Evolutionary conservation across 2,329 filamentous ascomycete genomes (phyloP), one percentile per base, ranked within the genome.

Genomic region (Aspergillus novofumigatus): DNA sequence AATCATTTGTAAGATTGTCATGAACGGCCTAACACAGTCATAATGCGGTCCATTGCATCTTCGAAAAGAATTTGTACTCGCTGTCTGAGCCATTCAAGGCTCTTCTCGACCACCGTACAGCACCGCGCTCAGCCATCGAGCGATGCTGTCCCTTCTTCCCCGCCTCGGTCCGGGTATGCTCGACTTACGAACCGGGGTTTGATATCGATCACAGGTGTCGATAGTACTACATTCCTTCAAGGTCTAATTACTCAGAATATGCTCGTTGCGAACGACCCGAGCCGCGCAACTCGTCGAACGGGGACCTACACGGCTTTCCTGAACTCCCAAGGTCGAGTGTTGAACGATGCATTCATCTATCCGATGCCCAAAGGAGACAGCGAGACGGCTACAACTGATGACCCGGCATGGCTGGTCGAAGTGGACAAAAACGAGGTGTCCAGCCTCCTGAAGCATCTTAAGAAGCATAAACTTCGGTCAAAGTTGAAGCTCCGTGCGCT

Each of bases 331-430:
- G 94, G 94, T 45, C 85, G 92, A 56, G 83, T 99, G 9, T 78
- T 97, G 47, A 85, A 93, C 77, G 94, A 99, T 76, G 89, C 92
- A 53, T 96, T 97, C 73, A 81, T 99, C 50, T 97, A 96, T 78
- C 88, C 86, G 0, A 63, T 72, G 77, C 84, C 61, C 68, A 75
- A 49, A 68, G 55, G 66, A 53, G 54, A 66, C 21, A 65, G 59
- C 50, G 62, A 59, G 35, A 61, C 60, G 25, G 45, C 49, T 26
- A 51, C 58, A 4, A 51, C 53, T 10, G 66, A 60, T 48, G 75
- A 67, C 55, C 68, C 68, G 4, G 76, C 81, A 29, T 93, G 89
- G 79, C 75, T 96, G 57, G 81, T 99, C 58, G 94, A 99, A 70
- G 89, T 92, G 11, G 92, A 96, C 73, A 84, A 84, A 4, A 77